A percentile compares a stretch with the other conserved stretches of the same genome.
Evolutionary conservation across 306 rosid species (phyloP).

Genomic region (Medicago truncatula): MtrunA17r5.0-ANR NC_053043.1:48391501-48392000

Average conservation of each 20-base stretch:
- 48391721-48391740: too few relatives aligned
- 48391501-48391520: conserved; percentile 57
- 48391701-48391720: too few relatives aligned
- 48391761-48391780: too few relatives aligned
- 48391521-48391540: conserved; percentile 65
- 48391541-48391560: conserved; percentile 56
- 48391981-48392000: conserved; percentile 41
- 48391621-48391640: background rate
- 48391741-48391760: too few relatives aligned
- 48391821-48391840: conserved; percentile 9
- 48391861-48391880: background rate
- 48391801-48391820: too few relatives aligned
- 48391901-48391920: conserved; percentile 47
- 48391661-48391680: too few relatives aligned
- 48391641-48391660: background rate
- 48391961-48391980: conserved; percentile 50
- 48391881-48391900: background rate
- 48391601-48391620: conserved; percentile 67
- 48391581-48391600: conserved; percentile 49
- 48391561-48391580: background rate
- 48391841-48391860: background rate
- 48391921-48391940: conserved; percentile 72
- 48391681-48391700: too few relatives aligned
- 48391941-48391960: conserved; percentile 75
- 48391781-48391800: too few relatives aligned